Conservation (phyloP, 306 rosid genomes). For the Quercus glauca region DNA sequence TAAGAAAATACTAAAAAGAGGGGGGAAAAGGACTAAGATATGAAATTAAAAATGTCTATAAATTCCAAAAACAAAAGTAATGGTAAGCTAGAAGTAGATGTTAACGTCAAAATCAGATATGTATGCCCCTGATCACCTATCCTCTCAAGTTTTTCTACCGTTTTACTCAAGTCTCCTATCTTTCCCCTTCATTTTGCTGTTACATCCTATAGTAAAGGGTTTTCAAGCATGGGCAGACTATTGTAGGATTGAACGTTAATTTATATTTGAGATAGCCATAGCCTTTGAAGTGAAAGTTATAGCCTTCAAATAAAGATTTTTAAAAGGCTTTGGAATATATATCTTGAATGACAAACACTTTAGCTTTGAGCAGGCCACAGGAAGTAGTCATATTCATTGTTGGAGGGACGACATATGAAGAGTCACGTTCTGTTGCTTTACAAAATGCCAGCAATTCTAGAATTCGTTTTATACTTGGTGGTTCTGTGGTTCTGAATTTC, state of each 20-base stretch:
- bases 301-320: neutral
- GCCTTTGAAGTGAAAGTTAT: neutral
- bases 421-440: constrained; percentile 75
- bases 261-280: neutral
- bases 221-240: neutral
- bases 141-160: neutral
- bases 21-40: neutral
- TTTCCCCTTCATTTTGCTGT: neutral
- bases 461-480: constrained; percentile 77
- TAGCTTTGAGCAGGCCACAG: constrained; percentile 67
- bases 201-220: neutral
- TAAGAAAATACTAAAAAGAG: neutral
- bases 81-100: neutral
- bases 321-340: neutral
- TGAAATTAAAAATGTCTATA: neutral
- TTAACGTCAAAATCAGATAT: neutral
- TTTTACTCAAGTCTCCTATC: neutral
- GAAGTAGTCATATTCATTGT: constrained; percentile 88
- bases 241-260: neutral
- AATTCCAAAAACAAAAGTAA: neutral
- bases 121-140: neutral
- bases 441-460: constrained; percentile 79
- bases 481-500: constrained; percentile 83
- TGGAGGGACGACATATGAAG: constrained; percentile 97
- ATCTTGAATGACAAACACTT: constrained; percentile 15